Evolutionary conservation across 768 basidiomycete species (phyloP).

Genomic region (Podaxis rugospora): DNA sequence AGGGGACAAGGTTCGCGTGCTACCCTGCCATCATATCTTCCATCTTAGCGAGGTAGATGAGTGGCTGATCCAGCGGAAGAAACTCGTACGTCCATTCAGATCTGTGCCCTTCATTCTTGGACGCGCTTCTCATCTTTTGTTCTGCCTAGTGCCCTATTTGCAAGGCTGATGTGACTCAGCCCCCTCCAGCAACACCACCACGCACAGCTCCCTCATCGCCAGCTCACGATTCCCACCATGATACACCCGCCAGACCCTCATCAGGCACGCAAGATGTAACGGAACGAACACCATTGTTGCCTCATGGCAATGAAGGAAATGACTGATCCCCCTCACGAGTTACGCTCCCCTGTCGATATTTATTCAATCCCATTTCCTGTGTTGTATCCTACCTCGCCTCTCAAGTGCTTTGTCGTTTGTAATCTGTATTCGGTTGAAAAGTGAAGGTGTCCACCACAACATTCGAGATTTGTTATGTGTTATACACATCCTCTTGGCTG

Average conservation of each 20-base stretch:
- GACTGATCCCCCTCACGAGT: conserved; percentile 3
- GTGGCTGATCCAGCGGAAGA: conserved; percentile 91
- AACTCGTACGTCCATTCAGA: conserved; percentile 58
- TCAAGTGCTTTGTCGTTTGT: neutral
- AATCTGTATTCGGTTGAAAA: conserved; percentile 11
- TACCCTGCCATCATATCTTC: conserved; percentile 95
- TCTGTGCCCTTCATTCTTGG: neutral
- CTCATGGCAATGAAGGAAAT: conserved; percentile 18
- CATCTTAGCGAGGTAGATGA: conserved; percentile 88
- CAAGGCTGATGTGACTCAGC: conserved; percentile 86
- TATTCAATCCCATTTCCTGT: neutral
- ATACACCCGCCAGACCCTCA: neutral
- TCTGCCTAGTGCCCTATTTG: conserved; percentile 78
- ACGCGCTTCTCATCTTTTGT: conserved; percentile 6
- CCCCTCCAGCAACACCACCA: conserved; percentile 24
- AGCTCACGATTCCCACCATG: conserved; percentile 16
- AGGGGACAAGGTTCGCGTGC: conserved; percentile 85
- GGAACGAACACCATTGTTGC: conserved; percentile 37
- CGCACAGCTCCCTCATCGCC: conserved; percentile 11
- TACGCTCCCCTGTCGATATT: conserved; percentile 1
- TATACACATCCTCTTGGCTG: neutral
- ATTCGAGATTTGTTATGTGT: neutral
- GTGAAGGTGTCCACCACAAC: neutral
- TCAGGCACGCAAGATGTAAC: conserved; percentile 15
- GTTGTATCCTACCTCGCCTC: conserved; percentile 2